Evolutionary conservation across 2,329 filamentous ascomycete genomes (phyloP), one percentile per base, ranked within the genome.

Genomic region (Penicillium corylophilum): DNA sequence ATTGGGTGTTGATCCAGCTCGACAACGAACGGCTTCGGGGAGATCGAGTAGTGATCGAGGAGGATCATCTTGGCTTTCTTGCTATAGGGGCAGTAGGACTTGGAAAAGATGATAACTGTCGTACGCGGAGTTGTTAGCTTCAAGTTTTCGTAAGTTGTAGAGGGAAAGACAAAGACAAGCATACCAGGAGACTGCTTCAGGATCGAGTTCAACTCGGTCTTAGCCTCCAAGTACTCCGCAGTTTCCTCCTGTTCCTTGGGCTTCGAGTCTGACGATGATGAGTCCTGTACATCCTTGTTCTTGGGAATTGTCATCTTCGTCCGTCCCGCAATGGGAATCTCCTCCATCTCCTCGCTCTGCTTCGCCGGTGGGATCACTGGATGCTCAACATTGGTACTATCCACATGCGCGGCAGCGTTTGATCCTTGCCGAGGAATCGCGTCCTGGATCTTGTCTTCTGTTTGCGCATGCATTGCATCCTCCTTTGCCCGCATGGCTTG

Each of bases 101-200:
- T 97, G 58, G 91, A 96, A 77, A 97, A 97, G 64, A 99, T 90
- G 69, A 96, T 89, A 54, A 97, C 90, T 94, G 59, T 6, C 50
- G 23, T 36, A 16, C 18, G 29, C 28, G 20, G 16, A 18, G 9
- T 5, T 23, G 54, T 52, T 28, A 50, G 40, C 26, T 26, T 41
- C 39, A 5, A 26, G 8, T 13, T 3, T 20, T 13, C 22, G 29
- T 20, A 45, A 18, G 16, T 13, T 15, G 18, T 16, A 29, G 26
- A 16, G 40, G 20, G 47, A 20, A 22, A 40, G 39, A 47, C 35
- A 12, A 49, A 15, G 24, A 23, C 35, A 35, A 29, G 29, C 35
- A 61, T 82, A 95, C 90, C 86, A 15, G 93, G 91, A 3, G 89
- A 85, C 66, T 85, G 87, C 76, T 92, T 94, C 58, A 97, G 72